Percentiles rank a stretch among this genome's conserved stretches.
phyloP scores from a whole-genome alignment of 1,284 basidiomycete genomes.

The Ceratobasidium sp. region DNA sequence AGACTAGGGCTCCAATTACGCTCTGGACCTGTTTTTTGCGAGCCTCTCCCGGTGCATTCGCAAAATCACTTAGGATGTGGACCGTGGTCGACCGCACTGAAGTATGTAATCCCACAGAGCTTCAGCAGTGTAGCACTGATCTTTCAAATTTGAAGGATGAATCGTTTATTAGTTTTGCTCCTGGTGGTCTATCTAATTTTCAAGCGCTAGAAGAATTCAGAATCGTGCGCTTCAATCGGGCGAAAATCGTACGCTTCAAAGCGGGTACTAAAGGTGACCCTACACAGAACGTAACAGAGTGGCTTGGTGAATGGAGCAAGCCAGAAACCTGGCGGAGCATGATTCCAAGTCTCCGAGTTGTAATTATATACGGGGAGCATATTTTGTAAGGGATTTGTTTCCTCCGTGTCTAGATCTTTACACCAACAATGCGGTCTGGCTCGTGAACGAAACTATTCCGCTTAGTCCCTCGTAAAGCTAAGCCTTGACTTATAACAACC shows the following conservation, averaged over 20 bases:
- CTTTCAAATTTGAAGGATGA: background rate
- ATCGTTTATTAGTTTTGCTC: background rate
- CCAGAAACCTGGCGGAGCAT: background rate
- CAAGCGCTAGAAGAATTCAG: background rate
- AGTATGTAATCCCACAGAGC: background rate
- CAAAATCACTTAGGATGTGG: background rate
- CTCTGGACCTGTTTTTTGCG: background rate
- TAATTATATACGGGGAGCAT: background rate
- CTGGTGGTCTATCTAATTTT: background rate
- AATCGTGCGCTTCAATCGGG: background rate
- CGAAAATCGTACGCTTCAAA: too few species aligned
- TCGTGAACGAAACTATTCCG: too few species aligned
- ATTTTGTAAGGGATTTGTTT: background rate
- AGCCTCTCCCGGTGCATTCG: background rate
- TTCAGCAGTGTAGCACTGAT: too few species aligned
- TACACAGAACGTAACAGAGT: background rate
- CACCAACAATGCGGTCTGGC: too few species aligned
- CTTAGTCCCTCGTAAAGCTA: too few species aligned
- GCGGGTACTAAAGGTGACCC: background rate
- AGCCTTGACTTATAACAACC: too few species aligned
- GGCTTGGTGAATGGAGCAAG: background rate
- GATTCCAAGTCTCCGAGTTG: background rate
- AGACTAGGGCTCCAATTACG: background rate
- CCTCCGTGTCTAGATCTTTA: too few species aligned
- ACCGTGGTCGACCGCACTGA: background rate